Percentiles rank a stretch among this genome's conserved stretches.
Conservation (phyloP, 805 yeast species). For the Ogataea wickerhamii region DNA sequence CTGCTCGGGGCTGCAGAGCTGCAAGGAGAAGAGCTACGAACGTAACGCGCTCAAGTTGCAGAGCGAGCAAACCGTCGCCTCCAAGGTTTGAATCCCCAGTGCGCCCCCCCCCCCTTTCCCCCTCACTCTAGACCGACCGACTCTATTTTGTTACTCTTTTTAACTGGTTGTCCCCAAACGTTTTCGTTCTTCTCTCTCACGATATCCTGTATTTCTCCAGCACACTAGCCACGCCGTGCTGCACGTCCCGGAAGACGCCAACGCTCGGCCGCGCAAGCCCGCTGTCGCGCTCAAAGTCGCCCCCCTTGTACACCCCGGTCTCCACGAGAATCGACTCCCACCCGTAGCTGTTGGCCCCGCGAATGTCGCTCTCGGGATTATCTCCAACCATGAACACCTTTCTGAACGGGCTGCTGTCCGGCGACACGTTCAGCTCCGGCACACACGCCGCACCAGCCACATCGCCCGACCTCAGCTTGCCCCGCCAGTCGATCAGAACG, state of each 20-base stretch:
- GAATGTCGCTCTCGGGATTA: constrained; percentile 89
- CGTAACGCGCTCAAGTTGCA: constrained; percentile 79
- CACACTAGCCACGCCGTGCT: constrained; percentile 38
- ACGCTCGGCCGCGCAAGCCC: constrained; percentile 41
- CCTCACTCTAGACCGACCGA: too few species aligned
- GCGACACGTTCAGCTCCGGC: constrained; percentile 45
- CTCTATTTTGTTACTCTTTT: too few species aligned
- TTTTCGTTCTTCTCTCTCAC: too few species aligned
- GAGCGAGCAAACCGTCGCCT: constrained; percentile 78
- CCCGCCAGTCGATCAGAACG: constrained; percentile 55
- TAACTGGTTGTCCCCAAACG: too few species aligned
- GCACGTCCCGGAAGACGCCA: constrained; percentile 49
- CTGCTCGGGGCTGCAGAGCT: constrained; percentile 71
- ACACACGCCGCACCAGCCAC: constrained; percentile 24
- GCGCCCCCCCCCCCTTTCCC: too few species aligned
- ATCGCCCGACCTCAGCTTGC: constrained; percentile 30
- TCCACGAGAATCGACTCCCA: constrained; percentile 84
- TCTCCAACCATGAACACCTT: constrained; percentile 95
- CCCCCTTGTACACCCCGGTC: constrained; percentile 81
- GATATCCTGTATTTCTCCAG: too few species aligned
- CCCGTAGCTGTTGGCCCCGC: constrained; percentile 82
- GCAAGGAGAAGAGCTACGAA: constrained; percentile 81
- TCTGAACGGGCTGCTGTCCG: constrained; percentile 42
- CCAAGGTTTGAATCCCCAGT: constrained; percentile 56
- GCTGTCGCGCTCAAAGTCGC: constrained; percentile 38